phyloP scores from a whole-genome alignment of 1,139 yeast species.

The Magnusiomyces fungicola region DNA sequence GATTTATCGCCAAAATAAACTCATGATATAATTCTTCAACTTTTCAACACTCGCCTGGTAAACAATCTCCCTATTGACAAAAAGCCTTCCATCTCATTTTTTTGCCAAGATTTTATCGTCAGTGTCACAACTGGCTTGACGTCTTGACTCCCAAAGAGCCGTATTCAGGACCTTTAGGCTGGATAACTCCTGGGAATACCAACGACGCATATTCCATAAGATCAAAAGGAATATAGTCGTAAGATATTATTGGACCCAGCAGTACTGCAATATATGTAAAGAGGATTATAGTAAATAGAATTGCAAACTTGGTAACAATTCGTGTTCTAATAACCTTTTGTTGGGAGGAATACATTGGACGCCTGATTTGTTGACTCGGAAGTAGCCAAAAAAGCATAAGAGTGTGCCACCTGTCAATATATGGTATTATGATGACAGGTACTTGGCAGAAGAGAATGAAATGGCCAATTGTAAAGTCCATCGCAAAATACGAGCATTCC shows the following conservation, averaged over 20 bases:
- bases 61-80: too few relatives aligned
- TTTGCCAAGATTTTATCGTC: too few relatives aligned
- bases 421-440: slow-evolving; percentile 63
- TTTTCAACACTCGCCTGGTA: too few relatives aligned
- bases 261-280: slow-evolving; percentile 30
- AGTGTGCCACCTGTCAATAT: slow-evolving; percentile 70
- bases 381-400: slow-evolving; percentile 73
- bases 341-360: slow-evolving; percentile 38
- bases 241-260: slow-evolving; percentile 20
- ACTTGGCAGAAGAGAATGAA: slow-evolving; percentile 49
- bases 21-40: too few relatives aligned
- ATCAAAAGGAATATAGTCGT: slow-evolving; percentile 12
- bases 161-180: slow-evolving; percentile 16
- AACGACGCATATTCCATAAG: slow-evolving; percentile 8
- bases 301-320: slow-evolving; percentile 36
- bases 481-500: slow-evolving; percentile 62
- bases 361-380: slow-evolving; percentile 48
- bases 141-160: slow-evolving; percentile 11
- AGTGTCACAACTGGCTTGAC: too few relatives aligned
- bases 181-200: slow-evolving; percentile 20
- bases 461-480: slow-evolving; percentile 68
- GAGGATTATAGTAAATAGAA: slow-evolving; percentile 39
- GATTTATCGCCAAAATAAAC: too few relatives aligned
- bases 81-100: neutral
- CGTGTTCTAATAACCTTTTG: slow-evolving; percentile 35